These are phyloP conservation scores for Pinus albicaulis DNA, from an alignment of 75 land plant genomes.

Conservation along the genomic window DNA sequence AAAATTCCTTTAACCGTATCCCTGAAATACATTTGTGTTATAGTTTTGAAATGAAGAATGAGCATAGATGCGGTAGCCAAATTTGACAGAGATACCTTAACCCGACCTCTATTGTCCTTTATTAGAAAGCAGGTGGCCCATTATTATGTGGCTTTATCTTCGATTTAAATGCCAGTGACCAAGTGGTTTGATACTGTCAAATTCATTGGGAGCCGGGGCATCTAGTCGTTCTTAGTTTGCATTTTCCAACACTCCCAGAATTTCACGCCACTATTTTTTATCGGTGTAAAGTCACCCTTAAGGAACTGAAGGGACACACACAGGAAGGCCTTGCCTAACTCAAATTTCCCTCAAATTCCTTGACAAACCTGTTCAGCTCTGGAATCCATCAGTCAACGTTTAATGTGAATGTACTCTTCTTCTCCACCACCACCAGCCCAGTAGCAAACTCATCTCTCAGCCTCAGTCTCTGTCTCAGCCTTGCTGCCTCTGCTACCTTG, in stretches of 20 bases:
- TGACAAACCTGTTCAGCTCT: conserved; percentile 1
- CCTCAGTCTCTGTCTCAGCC: not conserved
- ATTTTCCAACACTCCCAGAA: conserved; percentile 39
- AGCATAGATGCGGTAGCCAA: no score
- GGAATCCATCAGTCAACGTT: not conserved
- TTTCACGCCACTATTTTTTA: conserved; percentile 28
- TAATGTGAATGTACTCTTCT: conserved; percentile 4
- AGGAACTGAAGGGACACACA: not conserved
- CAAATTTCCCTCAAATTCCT: conserved; percentile 4
- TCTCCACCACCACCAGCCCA: not conserved
- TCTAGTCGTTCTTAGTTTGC: conserved; percentile 39
- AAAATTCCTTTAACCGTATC: no score
- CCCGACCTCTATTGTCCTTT: no score
- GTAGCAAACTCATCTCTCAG: not conserved
- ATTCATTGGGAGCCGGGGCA: no score
- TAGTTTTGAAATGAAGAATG: no score
- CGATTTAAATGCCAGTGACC: no score
- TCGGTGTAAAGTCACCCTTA: not conserved
- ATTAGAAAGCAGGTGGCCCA: no score
- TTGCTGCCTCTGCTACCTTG: conserved; percentile 7
- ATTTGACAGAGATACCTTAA: no score
- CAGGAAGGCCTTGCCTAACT: not conserved
- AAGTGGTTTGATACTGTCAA: no score
- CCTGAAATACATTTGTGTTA: no score
- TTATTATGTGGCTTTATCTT: no score